phyloP scores from a whole-genome alignment of 2,329 filamentous ascomycete genomes.

The Drechmeria coniospora region DNA sequence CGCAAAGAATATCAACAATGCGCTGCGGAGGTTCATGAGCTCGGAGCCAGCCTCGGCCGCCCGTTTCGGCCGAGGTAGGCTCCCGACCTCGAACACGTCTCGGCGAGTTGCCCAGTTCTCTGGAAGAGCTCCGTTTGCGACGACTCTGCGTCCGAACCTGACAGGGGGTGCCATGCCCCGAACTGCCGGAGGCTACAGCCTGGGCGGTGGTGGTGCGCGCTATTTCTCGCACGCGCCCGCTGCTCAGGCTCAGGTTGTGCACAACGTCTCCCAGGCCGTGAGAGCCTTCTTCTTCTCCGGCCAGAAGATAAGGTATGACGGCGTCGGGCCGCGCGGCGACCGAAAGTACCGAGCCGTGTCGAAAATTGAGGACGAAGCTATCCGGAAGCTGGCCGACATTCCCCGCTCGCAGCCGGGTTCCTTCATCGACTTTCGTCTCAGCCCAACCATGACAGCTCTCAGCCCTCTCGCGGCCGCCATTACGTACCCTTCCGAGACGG shows the following conservation, averaged over 20 bases:
- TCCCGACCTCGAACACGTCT: conserved; percentile 32
- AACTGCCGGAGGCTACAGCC: conserved; percentile 75
- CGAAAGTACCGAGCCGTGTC: conserved; percentile 69
- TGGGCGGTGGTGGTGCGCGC: conserved; percentile 57
- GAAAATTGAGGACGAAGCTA: conserved; percentile 55
- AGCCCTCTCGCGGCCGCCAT: conserved; percentile 49
- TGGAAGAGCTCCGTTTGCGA: conserved; percentile 71
- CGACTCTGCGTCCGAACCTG: conserved; percentile 76
- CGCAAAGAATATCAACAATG: conserved; percentile 25
- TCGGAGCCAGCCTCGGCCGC: conserved; percentile 16
- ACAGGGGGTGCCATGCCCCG: conserved; percentile 76
- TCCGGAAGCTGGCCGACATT: conserved; percentile 47
- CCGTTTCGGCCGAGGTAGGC: conserved; percentile 31
- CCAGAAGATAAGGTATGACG: conserved; percentile 76
- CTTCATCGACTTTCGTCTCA: conserved; percentile 76
- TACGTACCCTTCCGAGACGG: conserved; percentile 25
- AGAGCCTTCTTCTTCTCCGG: conserved; percentile 87
- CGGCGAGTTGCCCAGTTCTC: conserved; percentile 45
- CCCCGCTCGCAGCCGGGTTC: conserved; percentile 51
- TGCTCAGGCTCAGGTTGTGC: conserved; percentile 74
- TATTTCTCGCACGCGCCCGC: conserved; percentile 86
- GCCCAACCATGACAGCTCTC: conserved; percentile 79
- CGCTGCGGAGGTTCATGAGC: conserved; percentile 36
- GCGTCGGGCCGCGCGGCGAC: conserved; percentile 55
- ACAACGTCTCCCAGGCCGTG: conserved; percentile 88